A percentile compares a stretch with the other conserved stretches of the same genome.
Evolutionary conservation across 306 rosid species (phyloP).

Genomic region (Notholithocarpus densiflorus): DNA sequence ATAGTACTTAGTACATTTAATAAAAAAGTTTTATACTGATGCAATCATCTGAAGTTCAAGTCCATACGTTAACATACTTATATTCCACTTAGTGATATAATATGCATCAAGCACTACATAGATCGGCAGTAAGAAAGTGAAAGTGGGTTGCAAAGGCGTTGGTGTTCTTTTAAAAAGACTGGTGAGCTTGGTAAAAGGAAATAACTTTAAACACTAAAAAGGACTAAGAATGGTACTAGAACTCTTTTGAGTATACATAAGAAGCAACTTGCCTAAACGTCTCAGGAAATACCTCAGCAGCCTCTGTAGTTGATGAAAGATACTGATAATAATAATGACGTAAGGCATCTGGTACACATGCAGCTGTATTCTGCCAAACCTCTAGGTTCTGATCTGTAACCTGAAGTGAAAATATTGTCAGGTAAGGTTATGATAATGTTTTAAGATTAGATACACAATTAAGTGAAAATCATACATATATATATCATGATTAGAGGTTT

Average conservation of each 20-base stretch:
- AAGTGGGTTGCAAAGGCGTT: background rate
- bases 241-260: background rate
- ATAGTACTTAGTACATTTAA: no score
- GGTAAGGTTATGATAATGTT: background rate
- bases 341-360: conserved; percentile 92
- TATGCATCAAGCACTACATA: background rate
- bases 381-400: conserved; percentile 86
- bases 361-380: conserved; percentile 78
- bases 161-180: background rate
- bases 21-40: background rate
- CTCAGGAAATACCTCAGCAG: conserved; percentile 75
- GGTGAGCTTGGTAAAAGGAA: background rate
- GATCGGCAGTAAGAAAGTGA: background rate
- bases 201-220: background rate
- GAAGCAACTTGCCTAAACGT: conserved; percentile 19
- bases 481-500: conserved; percentile 7
- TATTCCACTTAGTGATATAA: background rate
- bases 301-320: conserved; percentile 91
- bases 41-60: background rate
- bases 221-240: background rate
- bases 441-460: conserved; percentile 17
- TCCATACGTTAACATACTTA: background rate
- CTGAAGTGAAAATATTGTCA: conserved; percentile 35
- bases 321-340: conserved; percentile 94
- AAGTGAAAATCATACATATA: conserved; percentile 8